Base-by-base conservation (phyloP, 192 early-diverging fungal genomes). In the Kappamyces sp. region DNA sequence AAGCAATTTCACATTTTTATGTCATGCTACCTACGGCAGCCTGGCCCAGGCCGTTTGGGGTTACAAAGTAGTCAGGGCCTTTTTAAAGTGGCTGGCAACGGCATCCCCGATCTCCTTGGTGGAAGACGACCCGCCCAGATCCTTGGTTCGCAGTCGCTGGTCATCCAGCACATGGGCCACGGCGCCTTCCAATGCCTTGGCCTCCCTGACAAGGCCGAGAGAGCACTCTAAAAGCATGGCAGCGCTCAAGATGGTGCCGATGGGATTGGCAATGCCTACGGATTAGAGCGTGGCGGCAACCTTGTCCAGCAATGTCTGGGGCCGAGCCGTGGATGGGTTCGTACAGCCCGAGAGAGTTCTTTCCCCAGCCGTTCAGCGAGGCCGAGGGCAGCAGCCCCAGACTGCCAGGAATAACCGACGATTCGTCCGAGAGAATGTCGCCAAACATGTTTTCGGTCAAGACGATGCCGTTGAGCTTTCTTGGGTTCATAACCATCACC, bases 391-490 rank as follows among this genome's bases (percentile, higher is more conserved):
- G 72, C 40, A 99, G 79, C 39, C 96, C 96, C 53, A 99, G 80
- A 35, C 84, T 87, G 35, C 93, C 95, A 9, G 90, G 91, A 67
- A 99, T 99, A 42, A 99, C 92, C 13, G 84, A 87, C 3, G 92
- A 89, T 72, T 99, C 96, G 68, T 99, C 96, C 31, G 84, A 86
- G 51, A 98, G 78, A 67, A 99, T 97, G 65, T 99, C 96, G 59
- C 96, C 96, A 89, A 98, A 98, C 92, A 99, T 94, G 77, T 99
- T 99, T 67, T 97, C 96, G 13, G 94, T 99, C 60, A 99, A 74
- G 39, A 99, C 82, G 44, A 99, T 82, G 60, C 96, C 96, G 71
- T 99, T 99, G 39, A 99, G 75, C 40, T 75, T 79, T 12, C 78
- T 82, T 15, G 94, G 96, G 78, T 85, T 90, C 73, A 86, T 87